Percentiles rank a stretch among this genome's conserved stretches.
Conservation (phyloP, 176 grass and related monocot species). For the Tuctoria greenei region DNA sequence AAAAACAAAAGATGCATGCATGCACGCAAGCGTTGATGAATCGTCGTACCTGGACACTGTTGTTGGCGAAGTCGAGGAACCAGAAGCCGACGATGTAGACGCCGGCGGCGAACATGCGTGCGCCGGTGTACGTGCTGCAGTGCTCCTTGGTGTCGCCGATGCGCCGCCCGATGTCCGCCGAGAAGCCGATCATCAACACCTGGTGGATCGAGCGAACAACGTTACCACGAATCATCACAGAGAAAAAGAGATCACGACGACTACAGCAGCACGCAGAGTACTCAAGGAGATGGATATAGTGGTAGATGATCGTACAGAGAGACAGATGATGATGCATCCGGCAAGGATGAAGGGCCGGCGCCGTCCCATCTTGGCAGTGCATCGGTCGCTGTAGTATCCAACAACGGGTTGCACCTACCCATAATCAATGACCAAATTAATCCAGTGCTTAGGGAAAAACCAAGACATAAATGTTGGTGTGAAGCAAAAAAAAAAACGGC, state of each 20-base stretch:
- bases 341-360: conserved; percentile 74
- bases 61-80: conserved; percentile 89
- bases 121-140: conserved; percentile 65
- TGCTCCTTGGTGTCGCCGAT: conserved; percentile 75
- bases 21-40: too few species aligned
- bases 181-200: conserved; percentile 67
- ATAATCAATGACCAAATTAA: conserved; percentile 1
- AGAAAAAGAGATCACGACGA: background rate
- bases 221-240: background rate
- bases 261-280: too few species aligned
- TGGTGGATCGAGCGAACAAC: background rate
- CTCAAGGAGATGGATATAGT: background rate
- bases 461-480: background rate
- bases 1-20: background rate
- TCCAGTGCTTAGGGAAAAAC: background rate
- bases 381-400: conserved; percentile 74
- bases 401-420: conserved; percentile 56
- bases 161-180: conserved; percentile 71
- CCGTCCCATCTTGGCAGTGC: conserved; percentile 51
- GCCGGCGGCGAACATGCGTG: conserved; percentile 54
- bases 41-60: conserved; percentile 54
- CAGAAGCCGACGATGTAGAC: conserved; percentile 89
- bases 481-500: background rate
- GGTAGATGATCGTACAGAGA: conserved; percentile 5
- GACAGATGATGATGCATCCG: conserved; percentile 63